Conservation (phyloP, 768 basidiomycete species). For the Punctularia strigosozonata region DNA sequence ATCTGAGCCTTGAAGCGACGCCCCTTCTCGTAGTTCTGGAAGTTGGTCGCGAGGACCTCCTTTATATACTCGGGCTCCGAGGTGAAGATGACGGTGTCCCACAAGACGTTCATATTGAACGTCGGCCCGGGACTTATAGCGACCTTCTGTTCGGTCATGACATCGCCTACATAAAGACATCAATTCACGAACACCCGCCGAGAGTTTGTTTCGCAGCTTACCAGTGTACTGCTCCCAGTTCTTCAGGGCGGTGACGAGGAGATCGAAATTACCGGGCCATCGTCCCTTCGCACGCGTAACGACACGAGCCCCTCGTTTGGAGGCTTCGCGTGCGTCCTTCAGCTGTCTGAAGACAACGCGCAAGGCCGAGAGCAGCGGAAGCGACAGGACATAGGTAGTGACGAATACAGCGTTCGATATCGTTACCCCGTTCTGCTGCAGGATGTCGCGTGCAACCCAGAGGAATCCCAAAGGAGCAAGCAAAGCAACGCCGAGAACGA, state of each 20-base stretch:
- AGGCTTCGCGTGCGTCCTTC: no score
- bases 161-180: not conserved
- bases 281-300: no score
- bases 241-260: slow-evolving; percentile 13
- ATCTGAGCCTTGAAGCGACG: slow-evolving; percentile 16
- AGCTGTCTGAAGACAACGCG: no score
- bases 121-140: slow-evolving; percentile 19
- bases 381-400: no score
- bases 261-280: slow-evolving; percentile 26
- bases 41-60: slow-evolving; percentile 26
- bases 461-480: no score
- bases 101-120: slow-evolving; percentile 19
- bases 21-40: slow-evolving; percentile 26
- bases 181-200: no score
- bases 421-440: no score
- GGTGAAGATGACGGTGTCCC: slow-evolving; percentile 21
- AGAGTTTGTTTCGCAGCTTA: slow-evolving; percentile 10
- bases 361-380: no score
- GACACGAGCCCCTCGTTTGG: no score
- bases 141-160: slow-evolving; percentile 13
- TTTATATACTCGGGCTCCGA: slow-evolving; percentile 32
- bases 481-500: no score
- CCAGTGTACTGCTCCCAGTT: slow-evolving; percentile 18
- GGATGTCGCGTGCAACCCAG: no score
- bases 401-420: no score